phyloP scores from a whole-genome alignment of 1,139 yeast species.

The Taphrina confusa region DNA sequence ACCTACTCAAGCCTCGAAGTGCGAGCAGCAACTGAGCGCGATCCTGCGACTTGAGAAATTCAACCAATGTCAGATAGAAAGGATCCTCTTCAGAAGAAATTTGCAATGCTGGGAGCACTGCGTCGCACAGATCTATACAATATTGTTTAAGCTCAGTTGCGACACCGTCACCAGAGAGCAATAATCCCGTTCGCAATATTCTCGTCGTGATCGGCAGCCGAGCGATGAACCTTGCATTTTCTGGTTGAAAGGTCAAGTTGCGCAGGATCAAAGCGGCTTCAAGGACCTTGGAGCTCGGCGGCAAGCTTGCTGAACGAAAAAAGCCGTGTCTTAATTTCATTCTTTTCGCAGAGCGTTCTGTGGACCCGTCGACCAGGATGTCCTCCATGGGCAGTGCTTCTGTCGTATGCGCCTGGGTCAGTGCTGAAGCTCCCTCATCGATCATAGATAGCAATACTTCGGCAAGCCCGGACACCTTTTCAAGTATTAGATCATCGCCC shows the following conservation, averaged over 20 bases:
- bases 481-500: slow-evolving; percentile 55
- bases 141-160: slow-evolving; percentile 67
- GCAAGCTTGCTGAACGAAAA: slow-evolving; percentile 40
- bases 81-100: slow-evolving; percentile 61
- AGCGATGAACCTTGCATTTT: slow-evolving; percentile 77
- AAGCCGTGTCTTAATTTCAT: not conserved
- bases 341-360: not conserved
- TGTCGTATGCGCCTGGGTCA: not conserved
- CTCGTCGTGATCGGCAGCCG: slow-evolving; percentile 48
- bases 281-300: slow-evolving; percentile 53
- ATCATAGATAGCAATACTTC: slow-evolving; percentile 53
- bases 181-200: slow-evolving; percentile 55
- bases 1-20: slow-evolving; percentile 48
- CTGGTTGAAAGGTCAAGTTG: slow-evolving; percentile 78
- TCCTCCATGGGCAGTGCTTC: too few species aligned
- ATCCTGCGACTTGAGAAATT: slow-evolving; percentile 43
- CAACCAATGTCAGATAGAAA: slow-evolving; percentile 44
- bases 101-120: slow-evolving; percentile 77
- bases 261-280: slow-evolving; percentile 72
- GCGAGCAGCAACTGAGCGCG: slow-evolving; percentile 49
- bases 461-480: slow-evolving; percentile 55
- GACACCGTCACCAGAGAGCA: slow-evolving; percentile 48
- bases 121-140: slow-evolving; percentile 77
- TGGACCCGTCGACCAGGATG: not conserved
- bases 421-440: not conserved